These are phyloP conservation scores for Annulohypoxylon stygium DNA, from an alignment of 495 filamentous ascomycete species.

Conservation along the genomic window DNA sequence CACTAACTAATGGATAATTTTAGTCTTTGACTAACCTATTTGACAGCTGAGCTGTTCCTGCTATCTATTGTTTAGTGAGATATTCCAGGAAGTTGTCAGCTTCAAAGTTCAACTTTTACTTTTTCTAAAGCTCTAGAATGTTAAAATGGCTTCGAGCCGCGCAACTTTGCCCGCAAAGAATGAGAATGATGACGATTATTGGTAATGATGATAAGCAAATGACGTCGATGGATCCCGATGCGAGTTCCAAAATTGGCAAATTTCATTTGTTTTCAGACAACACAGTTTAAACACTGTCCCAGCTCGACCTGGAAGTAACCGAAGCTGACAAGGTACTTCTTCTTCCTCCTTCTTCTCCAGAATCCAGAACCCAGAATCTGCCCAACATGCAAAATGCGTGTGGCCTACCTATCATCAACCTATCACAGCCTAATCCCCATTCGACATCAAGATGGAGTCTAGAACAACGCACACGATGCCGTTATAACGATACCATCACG, in stretches of 20 bases:
- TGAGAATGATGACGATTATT: constrained; percentile 20
- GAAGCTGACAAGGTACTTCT: constrained; percentile 20
- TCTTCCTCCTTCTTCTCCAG: background rate
- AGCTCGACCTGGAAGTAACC: constrained; percentile 18
- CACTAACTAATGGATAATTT: background rate
- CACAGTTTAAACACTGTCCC: constrained; percentile 25
- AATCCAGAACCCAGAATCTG: constrained; percentile 1
- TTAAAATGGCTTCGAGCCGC: constrained; percentile 12
- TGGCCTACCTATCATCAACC: background rate
- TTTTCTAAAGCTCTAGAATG: constrained; percentile 13
- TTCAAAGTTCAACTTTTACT: constrained; percentile 5
- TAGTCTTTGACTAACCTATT: background rate
- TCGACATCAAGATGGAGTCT: constrained; percentile 26
- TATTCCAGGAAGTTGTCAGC: constrained; percentile 5
- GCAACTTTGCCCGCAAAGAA: constrained; percentile 14
- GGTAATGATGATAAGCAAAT: constrained; percentile 36
- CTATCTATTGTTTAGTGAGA: background rate
- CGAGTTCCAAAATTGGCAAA: constrained; percentile 20
- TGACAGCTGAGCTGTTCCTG: background rate
- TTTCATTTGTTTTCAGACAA: constrained; percentile 8
- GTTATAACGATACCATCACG: constrained; percentile 39
- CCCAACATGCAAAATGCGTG: constrained; percentile 13
- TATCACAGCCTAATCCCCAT: constrained; percentile 35
- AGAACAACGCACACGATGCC: constrained; percentile 36
- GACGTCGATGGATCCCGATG: constrained; percentile 18